Evolutionary conservation across 768 basidiomycete genomes (phyloP).

Genomic region (Pleurotus djamor): DNA sequence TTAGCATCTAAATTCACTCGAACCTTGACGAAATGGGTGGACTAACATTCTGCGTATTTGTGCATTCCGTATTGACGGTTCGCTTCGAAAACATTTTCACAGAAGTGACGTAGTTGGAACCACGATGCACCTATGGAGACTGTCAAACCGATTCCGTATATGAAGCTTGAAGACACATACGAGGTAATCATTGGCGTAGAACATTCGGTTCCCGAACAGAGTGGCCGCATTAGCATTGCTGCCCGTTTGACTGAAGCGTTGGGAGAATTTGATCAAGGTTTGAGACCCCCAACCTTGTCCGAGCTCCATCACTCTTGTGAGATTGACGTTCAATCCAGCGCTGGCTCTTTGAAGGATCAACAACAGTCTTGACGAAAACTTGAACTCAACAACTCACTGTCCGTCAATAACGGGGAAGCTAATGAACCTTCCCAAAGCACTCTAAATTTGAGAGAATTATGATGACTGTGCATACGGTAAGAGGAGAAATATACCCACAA

Average conservation of each 20-base stretch:
- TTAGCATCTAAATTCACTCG: not conserved
- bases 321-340: conserved; percentile 52
- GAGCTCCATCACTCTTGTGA: conserved; percentile 47
- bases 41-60: conserved; percentile 60
- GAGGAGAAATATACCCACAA: conserved; percentile 53
- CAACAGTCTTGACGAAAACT: too few relatives aligned
- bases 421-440: conserved; percentile 67
- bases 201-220: conserved; percentile 58
- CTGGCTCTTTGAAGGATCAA: conserved; percentile 61
- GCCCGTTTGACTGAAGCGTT: conserved; percentile 29
- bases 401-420: conserved; percentile 55
- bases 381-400: too few relatives aligned
- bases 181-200: conserved; percentile 71
- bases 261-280: conserved; percentile 34
- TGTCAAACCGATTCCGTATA: not conserved
- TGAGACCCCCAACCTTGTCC: conserved; percentile 51
- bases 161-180: conserved; percentile 24
- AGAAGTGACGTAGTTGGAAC: conserved; percentile 54
- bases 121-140: conserved; percentile 54
- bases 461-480: too few relatives aligned
- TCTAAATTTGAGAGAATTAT: conserved; percentile 20
- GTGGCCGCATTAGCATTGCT: conserved; percentile 52
- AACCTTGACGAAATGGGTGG: not conserved
- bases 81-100: conserved; percentile 63
- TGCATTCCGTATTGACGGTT: conserved; percentile 61